Evolutionary conservation across 352 stramenopile genomes (phyloP).

Genomic region (Pythium rhizo-oryzae): DNA sequence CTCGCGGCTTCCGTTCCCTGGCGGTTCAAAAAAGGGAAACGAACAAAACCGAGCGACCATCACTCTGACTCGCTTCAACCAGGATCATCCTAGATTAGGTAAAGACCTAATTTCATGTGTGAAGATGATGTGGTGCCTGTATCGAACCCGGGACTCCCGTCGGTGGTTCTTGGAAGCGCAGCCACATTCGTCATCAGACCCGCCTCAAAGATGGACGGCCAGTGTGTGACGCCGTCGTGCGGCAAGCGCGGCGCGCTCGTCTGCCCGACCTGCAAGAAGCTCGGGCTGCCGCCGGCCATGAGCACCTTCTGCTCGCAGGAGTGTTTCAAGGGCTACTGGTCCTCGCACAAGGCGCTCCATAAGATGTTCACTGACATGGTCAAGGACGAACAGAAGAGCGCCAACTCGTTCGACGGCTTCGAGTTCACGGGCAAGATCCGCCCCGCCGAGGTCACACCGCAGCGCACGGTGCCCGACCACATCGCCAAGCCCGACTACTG

Average conservation of each 20-base stretch:
- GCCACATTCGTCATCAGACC: not conserved
- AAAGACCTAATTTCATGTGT: not conserved
- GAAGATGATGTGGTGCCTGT: not conserved
- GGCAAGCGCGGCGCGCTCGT: slow-evolving; percentile 82
- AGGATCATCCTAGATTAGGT: slow-evolving; percentile 15
- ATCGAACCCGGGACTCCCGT: not conserved
- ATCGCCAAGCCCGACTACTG: slow-evolving; percentile 93
- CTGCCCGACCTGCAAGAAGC: slow-evolving; percentile 92
- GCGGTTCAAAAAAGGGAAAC: slow-evolving; percentile 1
- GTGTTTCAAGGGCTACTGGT: slow-evolving; percentile 98
- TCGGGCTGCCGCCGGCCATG: slow-evolving; percentile 83
- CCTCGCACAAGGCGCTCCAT: slow-evolving; percentile 96
- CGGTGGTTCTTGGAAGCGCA: not conserved
- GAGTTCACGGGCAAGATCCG: slow-evolving; percentile 86
- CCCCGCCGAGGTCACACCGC: slow-evolving; percentile 80
- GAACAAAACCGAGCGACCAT: slow-evolving; percentile 4
- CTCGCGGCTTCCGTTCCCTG: not conserved
- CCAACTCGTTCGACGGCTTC: slow-evolving; percentile 62
- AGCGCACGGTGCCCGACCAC: slow-evolving; percentile 64
- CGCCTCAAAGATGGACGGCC: slow-evolving; percentile 15
- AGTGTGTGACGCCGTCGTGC: slow-evolving; percentile 76
- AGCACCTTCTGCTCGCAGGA: slow-evolving; percentile 94
- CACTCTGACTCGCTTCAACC: slow-evolving; percentile 11
- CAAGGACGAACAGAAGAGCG: slow-evolving; percentile 38
- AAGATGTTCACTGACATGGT: slow-evolving; percentile 92